A percentile compares a stretch with the other conserved stretches of the same genome.
Conservation (phyloP, 768 basidiomycete genomes). For the Termitomyces sp. region DNA sequence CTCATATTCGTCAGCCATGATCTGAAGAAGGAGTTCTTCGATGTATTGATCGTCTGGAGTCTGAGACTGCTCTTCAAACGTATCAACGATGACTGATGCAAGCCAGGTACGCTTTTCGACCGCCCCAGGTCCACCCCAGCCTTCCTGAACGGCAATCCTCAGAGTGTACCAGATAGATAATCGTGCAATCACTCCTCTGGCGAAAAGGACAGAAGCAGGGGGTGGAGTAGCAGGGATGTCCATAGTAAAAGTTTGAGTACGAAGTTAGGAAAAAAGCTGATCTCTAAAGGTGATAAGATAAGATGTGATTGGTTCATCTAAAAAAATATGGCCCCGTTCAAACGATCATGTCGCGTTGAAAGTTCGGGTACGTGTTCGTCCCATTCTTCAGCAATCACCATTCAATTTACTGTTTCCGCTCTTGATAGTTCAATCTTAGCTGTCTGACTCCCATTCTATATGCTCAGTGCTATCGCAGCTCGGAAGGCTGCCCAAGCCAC, state of each 20-base stretch:
- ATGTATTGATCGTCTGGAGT: constrained; percentile 66
- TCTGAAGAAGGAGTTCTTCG: constrained; percentile 75
- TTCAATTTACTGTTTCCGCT: background rate
- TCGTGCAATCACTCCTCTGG: constrained; percentile 79
- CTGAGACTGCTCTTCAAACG: constrained; percentile 55
- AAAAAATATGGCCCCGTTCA: background rate
- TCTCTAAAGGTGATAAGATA: constrained; percentile 9
- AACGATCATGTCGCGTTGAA: background rate
- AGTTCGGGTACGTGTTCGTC: background rate
- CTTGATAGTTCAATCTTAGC: background rate
- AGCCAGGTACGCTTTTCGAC: constrained; percentile 78
- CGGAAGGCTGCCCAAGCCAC: constrained; percentile 52
- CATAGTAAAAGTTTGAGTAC: constrained; percentile 10
- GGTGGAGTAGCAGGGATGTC: constrained; percentile 26
- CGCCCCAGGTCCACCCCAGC: constrained; percentile 81
- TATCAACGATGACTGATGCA: constrained; percentile 73
- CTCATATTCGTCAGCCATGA: constrained; percentile 87
- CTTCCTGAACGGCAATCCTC: constrained; percentile 76
- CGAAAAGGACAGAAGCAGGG: constrained; percentile 62
- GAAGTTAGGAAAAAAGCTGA: background rate
- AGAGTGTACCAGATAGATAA: constrained; percentile 83
- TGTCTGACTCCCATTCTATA: constrained; percentile 16
- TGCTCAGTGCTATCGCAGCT: constrained; percentile 73
- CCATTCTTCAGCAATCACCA: background rate
- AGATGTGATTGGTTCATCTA: constrained; percentile 1